Conservation (phyloP, 2,329 filamentous ascomycete genomes). For the Calycina herbarum region DNA sequence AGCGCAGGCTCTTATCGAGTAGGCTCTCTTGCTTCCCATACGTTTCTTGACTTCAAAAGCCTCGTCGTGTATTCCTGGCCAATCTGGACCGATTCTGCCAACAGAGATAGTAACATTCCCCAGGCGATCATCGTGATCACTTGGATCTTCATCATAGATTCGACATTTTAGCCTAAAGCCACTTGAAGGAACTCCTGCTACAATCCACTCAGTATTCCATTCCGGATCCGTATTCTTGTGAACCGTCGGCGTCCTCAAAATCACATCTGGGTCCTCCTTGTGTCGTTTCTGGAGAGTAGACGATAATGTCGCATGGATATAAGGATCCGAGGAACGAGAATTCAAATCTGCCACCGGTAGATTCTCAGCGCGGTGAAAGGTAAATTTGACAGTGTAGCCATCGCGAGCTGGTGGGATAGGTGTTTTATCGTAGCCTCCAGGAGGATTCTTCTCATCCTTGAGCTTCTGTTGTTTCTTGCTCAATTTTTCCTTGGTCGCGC, state of each 20-base stretch:
- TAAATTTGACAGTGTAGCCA: slow-evolving; percentile 83
- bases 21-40: slow-evolving; percentile 83
- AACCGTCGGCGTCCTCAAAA: slow-evolving; percentile 74
- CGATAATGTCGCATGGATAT: slow-evolving; percentile 73
- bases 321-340: slow-evolving; percentile 80
- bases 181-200: slow-evolving; percentile 78
- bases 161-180: slow-evolving; percentile 85
- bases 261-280: slow-evolving; percentile 79
- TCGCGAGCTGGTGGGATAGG: slow-evolving; percentile 72
- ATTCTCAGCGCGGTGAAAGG: slow-evolving; percentile 77
- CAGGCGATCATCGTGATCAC: slow-evolving; percentile 82
- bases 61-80: slow-evolving; percentile 65
- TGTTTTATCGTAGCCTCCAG: slow-evolving; percentile 76
- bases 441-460: slow-evolving; percentile 34
- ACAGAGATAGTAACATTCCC: slow-evolving; percentile 79
- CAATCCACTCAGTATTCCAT: slow-evolving; percentile 85
- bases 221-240: slow-evolving; percentile 69
- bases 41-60: slow-evolving; percentile 77
- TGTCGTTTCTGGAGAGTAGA: slow-evolving; percentile 67
- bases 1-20: slow-evolving; percentile 68
- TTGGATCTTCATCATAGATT: slow-evolving; percentile 86
- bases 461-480: slow-evolving; percentile 35
- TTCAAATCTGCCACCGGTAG: slow-evolving; percentile 80
- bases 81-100: slow-evolving; percentile 58
- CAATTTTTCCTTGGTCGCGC: slow-evolving; percentile 35